Conservation (phyloP, 2,329 filamentous ascomycete species). For the Xylaria sp. region DNA sequence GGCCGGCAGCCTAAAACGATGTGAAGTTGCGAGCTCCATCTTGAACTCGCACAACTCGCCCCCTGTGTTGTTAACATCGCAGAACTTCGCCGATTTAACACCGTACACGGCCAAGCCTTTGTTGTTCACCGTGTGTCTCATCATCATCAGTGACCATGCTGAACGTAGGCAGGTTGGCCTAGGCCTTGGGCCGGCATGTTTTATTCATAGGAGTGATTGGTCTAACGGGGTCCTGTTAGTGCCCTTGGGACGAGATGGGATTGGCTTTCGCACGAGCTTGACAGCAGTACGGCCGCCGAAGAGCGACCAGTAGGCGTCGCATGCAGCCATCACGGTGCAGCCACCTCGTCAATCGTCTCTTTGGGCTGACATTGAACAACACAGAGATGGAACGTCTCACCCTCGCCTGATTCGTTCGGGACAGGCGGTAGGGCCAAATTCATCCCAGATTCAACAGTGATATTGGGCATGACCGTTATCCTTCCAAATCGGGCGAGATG, state of each 20-base stretch:
- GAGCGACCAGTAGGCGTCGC: constrained; percentile 27
- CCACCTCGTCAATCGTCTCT: constrained; percentile 30
- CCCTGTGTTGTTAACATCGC: constrained; percentile 16
- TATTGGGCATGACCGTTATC: constrained; percentile 37
- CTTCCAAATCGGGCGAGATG: constrained; percentile 32
- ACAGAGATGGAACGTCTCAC: constrained; percentile 33
- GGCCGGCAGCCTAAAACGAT: constrained; percentile 4
- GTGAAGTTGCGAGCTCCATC: constrained; percentile 20
- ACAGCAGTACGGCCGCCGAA: constrained; percentile 30
- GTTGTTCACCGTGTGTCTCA: constrained; percentile 12
- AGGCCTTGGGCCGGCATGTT: constrained; percentile 20
- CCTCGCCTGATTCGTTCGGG: constrained; percentile 30
- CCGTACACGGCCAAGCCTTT: constrained; percentile 11
- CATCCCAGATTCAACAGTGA: constrained; percentile 17
- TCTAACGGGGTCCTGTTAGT: constrained; percentile 9
- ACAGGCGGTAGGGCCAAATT: constrained; percentile 32
- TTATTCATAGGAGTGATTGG: constrained; percentile 20
- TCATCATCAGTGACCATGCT: constrained; percentile 12
- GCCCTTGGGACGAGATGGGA: constrained; percentile 19
- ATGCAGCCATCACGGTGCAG: constrained; percentile 34
- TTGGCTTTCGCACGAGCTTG: constrained; percentile 27
- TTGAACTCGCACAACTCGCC: constrained; percentile 6
- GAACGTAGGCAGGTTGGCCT: constrained; percentile 19
- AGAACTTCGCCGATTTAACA: constrained; percentile 14
- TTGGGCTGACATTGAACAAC: constrained; percentile 36